Conservation (phyloP, 148 eudicot species). For the Rheum nobile region DNA sequence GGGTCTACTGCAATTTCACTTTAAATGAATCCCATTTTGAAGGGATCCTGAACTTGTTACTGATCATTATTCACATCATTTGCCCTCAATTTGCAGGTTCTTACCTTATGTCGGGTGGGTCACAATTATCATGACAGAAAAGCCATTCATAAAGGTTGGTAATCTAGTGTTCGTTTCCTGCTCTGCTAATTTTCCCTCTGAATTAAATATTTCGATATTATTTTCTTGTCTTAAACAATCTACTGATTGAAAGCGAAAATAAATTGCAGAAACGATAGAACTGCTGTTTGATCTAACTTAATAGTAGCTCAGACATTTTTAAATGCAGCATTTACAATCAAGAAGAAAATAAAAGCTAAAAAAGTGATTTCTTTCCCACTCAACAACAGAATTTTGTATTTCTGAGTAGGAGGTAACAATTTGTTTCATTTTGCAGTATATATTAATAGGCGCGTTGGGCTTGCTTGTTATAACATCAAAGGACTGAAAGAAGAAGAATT, state of each 20-base stretch:
- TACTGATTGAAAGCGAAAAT: no score
- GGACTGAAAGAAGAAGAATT: slow-evolving; percentile 21
- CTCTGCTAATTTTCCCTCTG: not conserved
- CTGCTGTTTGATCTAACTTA: no score
- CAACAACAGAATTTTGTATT: not conserved
- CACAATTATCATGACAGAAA: slow-evolving; percentile 59
- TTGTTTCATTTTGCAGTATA: slow-evolving; percentile 31
- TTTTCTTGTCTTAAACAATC: no score
- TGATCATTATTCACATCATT: not conserved
- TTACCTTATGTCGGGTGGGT: slow-evolving; percentile 67
- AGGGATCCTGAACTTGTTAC: not conserved
- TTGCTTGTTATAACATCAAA: slow-evolving; percentile 45
- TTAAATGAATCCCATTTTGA: not conserved
- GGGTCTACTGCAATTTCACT: not conserved
- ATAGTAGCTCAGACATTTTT: no score
- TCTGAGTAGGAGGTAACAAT: not conserved
- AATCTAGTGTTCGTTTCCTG: slow-evolving; percentile 23
- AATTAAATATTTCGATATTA: no score
- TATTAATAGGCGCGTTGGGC: slow-evolving; percentile 45
- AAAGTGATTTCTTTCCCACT: no score
- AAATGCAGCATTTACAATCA: not conserved
- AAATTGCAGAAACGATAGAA: no score
- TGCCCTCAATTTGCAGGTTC: slow-evolving; percentile 27
- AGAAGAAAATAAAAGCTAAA: slow-evolving; percentile 11
- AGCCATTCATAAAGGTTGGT: slow-evolving; percentile 46